These are phyloP conservation scores for Sporothrix brunneoviolacea DNA, from an alignment of 2,329 filamentous ascomycete genomes.

Conservation along the genomic window DNA sequence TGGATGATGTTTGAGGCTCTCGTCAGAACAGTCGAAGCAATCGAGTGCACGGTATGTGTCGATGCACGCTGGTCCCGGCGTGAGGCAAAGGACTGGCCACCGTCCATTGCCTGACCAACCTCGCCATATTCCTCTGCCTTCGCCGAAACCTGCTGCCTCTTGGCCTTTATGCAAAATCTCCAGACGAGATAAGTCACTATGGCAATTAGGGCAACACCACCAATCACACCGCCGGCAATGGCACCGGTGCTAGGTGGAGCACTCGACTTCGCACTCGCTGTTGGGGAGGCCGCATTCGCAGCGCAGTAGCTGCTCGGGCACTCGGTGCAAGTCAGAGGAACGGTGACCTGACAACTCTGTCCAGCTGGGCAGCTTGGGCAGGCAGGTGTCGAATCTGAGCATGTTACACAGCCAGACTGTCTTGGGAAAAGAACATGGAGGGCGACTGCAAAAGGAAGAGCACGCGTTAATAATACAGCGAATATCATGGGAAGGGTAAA, in stretches of 20 bases:
- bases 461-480: not conserved
- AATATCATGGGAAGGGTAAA: not conserved
- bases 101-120: constrained; percentile 41
- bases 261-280: constrained; percentile 20
- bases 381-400: constrained; percentile 34
- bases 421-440: constrained; percentile 32
- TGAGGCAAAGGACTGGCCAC: constrained; percentile 46
- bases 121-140: constrained; percentile 52
- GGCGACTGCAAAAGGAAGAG: constrained; percentile 13
- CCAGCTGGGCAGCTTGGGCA: constrained; percentile 40
- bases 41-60: constrained; percentile 79
- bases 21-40: constrained; percentile 91
- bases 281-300: constrained; percentile 18
- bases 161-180: constrained; percentile 79
- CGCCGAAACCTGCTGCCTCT: constrained; percentile 54
- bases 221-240: constrained; percentile 87
- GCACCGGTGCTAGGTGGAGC: constrained; percentile 66
- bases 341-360: constrained; percentile 39
- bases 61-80: constrained; percentile 63
- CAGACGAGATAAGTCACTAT: constrained; percentile 73
- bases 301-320: constrained; percentile 45
- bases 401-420: constrained; percentile 39
- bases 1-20: constrained; percentile 98
- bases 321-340: constrained; percentile 38
- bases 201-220: constrained; percentile 70